Conservation (phyloP, 768 basidiomycete species). For the Leccinum barrowsii region DNA sequence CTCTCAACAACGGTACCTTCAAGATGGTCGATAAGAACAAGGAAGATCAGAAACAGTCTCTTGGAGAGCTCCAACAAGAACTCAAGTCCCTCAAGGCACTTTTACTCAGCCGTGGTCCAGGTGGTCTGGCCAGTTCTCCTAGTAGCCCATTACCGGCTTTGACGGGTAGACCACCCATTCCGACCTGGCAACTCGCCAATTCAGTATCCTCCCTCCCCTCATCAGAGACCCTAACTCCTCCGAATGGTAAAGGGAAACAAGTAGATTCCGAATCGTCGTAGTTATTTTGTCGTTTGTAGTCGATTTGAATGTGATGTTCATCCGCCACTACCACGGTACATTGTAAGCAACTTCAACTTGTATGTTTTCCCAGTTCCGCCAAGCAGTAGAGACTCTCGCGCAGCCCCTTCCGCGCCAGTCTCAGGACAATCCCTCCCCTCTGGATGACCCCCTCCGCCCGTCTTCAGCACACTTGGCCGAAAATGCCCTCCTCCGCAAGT, state of each 20-base stretch:
- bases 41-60: constrained; percentile 75
- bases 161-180: constrained; percentile 69
- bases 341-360: not conserved
- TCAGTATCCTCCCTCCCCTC: constrained; percentile 22
- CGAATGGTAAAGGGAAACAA: constrained; percentile 62
- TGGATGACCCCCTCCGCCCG: constrained; percentile 28
- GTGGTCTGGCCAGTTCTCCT: constrained; percentile 42
- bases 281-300: constrained; percentile 7
- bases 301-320: not conserved
- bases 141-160: constrained; percentile 49
- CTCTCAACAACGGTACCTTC: not conserved
- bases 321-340: not conserved
- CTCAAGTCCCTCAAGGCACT: constrained; percentile 92
- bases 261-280: constrained; percentile 30
- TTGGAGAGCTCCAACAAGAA: constrained; percentile 88
- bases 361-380: constrained; percentile 76
- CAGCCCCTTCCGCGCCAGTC: constrained; percentile 40
- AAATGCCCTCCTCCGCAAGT: constrained; percentile 61
- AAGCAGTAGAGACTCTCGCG: constrained; percentile 69
- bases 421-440: constrained; percentile 30
- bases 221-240: constrained; percentile 12
- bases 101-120: constrained; percentile 67
- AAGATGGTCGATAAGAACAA: constrained; percentile 96
- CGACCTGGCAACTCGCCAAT: constrained; percentile 83
- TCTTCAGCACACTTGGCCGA: constrained; percentile 59